Conservation (phyloP, 2,329 filamentous ascomycete species). For the Phialophora macrospora region DNA sequence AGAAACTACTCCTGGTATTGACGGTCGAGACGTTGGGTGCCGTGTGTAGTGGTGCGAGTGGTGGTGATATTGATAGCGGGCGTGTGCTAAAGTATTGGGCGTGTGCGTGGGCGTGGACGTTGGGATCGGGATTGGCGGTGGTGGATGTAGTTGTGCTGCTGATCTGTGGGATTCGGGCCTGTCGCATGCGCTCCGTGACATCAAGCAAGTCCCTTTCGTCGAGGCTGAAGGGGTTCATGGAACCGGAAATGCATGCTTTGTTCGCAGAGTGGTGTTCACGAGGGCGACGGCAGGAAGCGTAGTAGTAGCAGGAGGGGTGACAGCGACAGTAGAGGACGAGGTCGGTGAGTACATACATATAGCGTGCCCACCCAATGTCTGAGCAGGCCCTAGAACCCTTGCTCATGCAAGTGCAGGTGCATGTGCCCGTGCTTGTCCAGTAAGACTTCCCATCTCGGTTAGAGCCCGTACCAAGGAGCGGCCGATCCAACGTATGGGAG, state of each 20-base stretch:
- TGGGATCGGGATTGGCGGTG: neutral
- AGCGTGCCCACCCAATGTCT: neutral
- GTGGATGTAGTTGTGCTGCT: neutral
- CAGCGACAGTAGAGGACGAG: neutral
- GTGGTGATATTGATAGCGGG: neutral
- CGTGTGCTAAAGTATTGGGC: neutral
- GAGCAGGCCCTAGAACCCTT: neutral
- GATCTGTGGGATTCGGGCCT: slow-evolving; percentile 3
- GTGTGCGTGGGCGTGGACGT: neutral
- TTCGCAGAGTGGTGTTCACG: neutral
- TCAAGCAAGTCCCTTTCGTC: slow-evolving; percentile 11
- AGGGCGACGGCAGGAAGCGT: neutral
- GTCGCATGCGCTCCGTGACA: slow-evolving; percentile 7
- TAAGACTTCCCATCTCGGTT: neutral
- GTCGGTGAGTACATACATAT: neutral
- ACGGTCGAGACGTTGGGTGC: slow-evolving; percentile 5
- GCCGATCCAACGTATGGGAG: neutral
- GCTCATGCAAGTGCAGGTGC: neutral
- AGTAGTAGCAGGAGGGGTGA: neutral
- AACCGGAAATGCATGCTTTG: slow-evolving; percentile 9
- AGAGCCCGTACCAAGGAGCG: neutral
- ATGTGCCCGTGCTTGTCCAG: neutral
- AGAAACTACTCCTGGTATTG: slow-evolving; percentile 6
- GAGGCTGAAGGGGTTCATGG: slow-evolving; percentile 10
- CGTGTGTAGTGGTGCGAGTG: neutral